Conservation (phyloP, 352 stramenopile species). For the Phytophthora pinifolia region DNA sequence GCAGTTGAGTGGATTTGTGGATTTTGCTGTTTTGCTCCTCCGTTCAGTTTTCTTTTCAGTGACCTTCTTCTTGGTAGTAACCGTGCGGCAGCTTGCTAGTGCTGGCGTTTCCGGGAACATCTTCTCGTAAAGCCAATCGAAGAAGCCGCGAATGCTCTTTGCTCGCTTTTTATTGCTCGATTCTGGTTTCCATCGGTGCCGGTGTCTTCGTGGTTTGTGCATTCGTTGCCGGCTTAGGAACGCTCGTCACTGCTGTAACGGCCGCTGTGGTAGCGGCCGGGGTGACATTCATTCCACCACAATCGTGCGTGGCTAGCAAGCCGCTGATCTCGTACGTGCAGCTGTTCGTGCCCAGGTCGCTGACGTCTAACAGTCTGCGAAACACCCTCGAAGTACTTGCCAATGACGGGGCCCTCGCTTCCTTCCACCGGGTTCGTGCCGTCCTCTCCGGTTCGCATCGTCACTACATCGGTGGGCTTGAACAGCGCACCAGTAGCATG, state of each 20-base stretch:
- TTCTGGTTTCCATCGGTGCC: not conserved
- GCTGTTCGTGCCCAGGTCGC: slow-evolving; percentile 40
- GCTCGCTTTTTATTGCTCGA: slow-evolving; percentile 1
- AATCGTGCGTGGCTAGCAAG: slow-evolving; percentile 28
- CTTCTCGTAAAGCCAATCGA: slow-evolving; percentile 18
- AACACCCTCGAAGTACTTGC: slow-evolving; percentile 38
- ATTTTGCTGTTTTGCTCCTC: no score
- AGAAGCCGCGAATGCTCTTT: slow-evolving; percentile 7
- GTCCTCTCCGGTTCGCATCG: slow-evolving; percentile 37
- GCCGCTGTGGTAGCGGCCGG: slow-evolving; percentile 6
- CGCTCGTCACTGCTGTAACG: not conserved
- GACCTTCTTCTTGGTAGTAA: slow-evolving; percentile 1
- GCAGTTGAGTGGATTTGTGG: not conserved
- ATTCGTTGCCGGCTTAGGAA: not conserved
- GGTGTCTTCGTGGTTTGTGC: not conserved
- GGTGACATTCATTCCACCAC: slow-evolving; percentile 8
- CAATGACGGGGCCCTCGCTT: slow-evolving; percentile 36
- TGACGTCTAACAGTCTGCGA: slow-evolving; percentile 40
- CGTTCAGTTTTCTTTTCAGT: not conserved
- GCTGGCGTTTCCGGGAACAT: not conserved
- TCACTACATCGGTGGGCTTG: slow-evolving; percentile 42
- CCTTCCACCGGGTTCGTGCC: slow-evolving; percentile 32
- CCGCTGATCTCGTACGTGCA: slow-evolving; percentile 54
- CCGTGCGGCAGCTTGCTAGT: slow-evolving; percentile 14
- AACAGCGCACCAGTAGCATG: slow-evolving; percentile 29